These are phyloP conservation scores for Botrytis aclada DNA, from an alignment of 2,329 filamentous ascomycete genomes.

Conservation along the genomic window DNA sequence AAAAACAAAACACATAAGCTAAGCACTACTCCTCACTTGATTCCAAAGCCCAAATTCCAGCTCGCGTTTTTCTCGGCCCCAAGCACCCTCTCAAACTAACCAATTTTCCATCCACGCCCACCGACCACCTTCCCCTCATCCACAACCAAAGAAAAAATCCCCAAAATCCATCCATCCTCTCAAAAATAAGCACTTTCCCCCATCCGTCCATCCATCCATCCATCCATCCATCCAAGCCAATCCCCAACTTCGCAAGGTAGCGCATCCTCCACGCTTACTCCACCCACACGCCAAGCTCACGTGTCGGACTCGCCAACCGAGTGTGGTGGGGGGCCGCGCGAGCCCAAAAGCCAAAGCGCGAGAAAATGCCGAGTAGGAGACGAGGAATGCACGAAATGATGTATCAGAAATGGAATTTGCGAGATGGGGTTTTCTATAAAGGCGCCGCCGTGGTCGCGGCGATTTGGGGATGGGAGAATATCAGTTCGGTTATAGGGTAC, in stretches of 20 bases:
- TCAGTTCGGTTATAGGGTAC: background rate
- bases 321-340: background rate
- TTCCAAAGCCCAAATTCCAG: background rate
- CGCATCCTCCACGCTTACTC: background rate
- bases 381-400: background rate
- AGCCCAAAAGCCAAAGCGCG: slow-evolving; percentile 3
- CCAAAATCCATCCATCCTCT: background rate
- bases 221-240: background rate
- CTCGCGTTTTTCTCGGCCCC: background rate
- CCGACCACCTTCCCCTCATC: background rate
- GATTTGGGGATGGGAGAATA: background rate
- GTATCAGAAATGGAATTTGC: background rate
- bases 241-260: background rate
- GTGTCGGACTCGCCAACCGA: background rate
- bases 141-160: background rate
- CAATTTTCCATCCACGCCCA: background rate
- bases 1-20: background rate
- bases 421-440: background rate
- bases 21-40: background rate
- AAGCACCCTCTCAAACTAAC: no score
- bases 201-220: background rate
- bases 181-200: background rate
- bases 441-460: background rate
- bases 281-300: background rate
- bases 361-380: slow-evolving; percentile 1